Evolutionary conservation across 1,284 basidiomycete genomes (phyloP), one percentile per base, ranked within the genome.

Genomic region (Puccinia triticina): DNA sequence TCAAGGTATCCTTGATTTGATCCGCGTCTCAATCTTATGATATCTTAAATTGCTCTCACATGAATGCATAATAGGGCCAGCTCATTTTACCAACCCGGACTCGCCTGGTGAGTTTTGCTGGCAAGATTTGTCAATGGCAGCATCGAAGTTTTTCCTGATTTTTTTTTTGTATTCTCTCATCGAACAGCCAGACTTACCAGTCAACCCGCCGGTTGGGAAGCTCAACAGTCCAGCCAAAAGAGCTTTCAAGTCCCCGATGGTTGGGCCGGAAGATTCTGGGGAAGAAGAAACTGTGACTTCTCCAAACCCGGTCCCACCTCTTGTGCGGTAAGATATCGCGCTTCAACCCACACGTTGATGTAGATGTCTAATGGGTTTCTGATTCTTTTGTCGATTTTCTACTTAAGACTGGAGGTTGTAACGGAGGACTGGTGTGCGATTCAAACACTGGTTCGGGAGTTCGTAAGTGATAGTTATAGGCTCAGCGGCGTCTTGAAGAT

Each of bases 261-360:
- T n/a, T 84, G 83, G 83, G 75, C 83, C 21, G 82, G 82, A 46
- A 77, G 83, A 26, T 74, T 84, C 61, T 84, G 83, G 83, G 83
- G 72, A 29, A 61, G 83, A 69, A 71, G 77, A n/a, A 46, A 83
- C 34, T 84, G 83, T 50, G 57, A 84, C 71, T 84, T 84, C 59
- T 71, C 66, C 40, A 83, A 73, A 71, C 71, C 61, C 29, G 83
- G 71, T 53, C 66, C 82, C 26, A n/a, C 67, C 26, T 75, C 83
- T 12, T 84, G 83, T 57, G 55, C 32, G 14, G 78, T 81, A 5
- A 64, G 78, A 73, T 2, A 50, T 18, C 48, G 2, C 11, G 5
- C 8, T 21, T 21, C 48, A 3, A 50, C 2, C 8, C 11, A 50
- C 8, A 69, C 7, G n/a, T 11, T 8, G 8, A 59, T 53, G 16